Evolutionary conservation across 345 rosid genomes (phyloP), one percentile per base, ranked within the genome.

Genomic region (Melaleuca alternifolia): DNA sequence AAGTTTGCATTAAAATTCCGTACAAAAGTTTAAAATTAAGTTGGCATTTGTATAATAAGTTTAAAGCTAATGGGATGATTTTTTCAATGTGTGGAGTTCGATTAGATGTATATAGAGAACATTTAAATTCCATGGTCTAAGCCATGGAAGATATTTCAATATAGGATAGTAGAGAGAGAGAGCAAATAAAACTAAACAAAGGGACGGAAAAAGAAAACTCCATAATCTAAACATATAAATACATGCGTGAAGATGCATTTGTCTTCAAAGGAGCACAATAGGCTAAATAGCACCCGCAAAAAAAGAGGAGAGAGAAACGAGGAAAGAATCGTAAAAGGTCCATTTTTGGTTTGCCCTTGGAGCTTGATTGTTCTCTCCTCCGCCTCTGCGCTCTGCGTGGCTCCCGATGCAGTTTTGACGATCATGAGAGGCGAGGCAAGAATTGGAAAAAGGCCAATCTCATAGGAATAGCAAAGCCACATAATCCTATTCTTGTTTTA

Each of bases 41-140:
- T 56, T 56, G 12, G 0, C 1, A 4, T 56, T 0, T 28, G 0
- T 56, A 56, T 1, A 56, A 56, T 24, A 56, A 10, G 24, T 56
- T 56, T 1, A 56, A 5, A 1, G 24, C 0, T 10, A 6, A 56
- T 24, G 23, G 61, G n/a, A 24, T 0, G 24, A 24, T 11, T 56
- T 56, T 56, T 23, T 11, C 26, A 56, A 56, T 23, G 10, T 2
- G 4, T 56, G 10, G 13, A 54, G 9, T 9, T 5, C 21, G 59
- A 56, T 0, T 1, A 2, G 1, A 2, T 56, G n/a, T 56, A 56
- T 56, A 56, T 56, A 24, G 5, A 56, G 1, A 10, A 2, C 10
- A 2, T 56, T 23, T 0, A 56, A 23, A 56, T 4, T 3, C 61
- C 12, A 56, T 10, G n/a, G 1, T 56, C 12, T 4, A 56, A 56